Evolutionary conservation across 768 basidiomycete species (phyloP).

Genomic region (Lentinula raphanica): DNA sequence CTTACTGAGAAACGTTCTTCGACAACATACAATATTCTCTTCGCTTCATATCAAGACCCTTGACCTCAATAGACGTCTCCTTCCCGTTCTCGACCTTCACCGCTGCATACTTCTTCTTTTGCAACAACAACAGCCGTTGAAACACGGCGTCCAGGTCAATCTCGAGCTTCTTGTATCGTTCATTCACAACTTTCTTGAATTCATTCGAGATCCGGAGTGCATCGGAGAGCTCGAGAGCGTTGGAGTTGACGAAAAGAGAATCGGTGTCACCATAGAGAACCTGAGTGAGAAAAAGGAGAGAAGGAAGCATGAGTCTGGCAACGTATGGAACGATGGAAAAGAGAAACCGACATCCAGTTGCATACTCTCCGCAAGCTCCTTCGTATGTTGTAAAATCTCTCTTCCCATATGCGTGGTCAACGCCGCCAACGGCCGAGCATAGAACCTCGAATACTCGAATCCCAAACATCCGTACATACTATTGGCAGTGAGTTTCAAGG

Average conservation of each 20-base stretch:
- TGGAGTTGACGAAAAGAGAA: conserved; percentile 97
- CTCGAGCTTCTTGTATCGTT: conserved; percentile 90
- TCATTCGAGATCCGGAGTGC: conserved; percentile 87
- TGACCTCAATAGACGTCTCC: conserved; percentile 79
- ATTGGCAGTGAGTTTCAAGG: conserved; percentile 96
- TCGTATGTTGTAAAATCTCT: conserved; percentile 91
- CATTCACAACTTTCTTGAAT: conserved; percentile 96
- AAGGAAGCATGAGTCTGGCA: too few species aligned
- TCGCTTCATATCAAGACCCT: conserved; percentile 98
- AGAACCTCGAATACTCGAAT: conserved; percentile 95
- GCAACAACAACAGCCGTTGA: conserved; percentile 83
- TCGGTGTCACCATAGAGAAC: conserved; percentile 99
- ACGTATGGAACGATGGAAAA: not conserved
- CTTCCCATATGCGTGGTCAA: conserved; percentile 97
- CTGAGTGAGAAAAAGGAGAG: too few species aligned
- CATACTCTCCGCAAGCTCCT: conserved; percentile 86
- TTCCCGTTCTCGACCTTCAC: conserved; percentile 87
- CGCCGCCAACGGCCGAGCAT: conserved; percentile 93
- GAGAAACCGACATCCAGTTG: conserved; percentile 70
- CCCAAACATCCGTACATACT: conserved; percentile 99
- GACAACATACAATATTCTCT: conserved; percentile 91
- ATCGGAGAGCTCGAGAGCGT: conserved; percentile 80
- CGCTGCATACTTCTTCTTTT: conserved; percentile 99
- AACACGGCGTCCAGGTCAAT: conserved; percentile 96
- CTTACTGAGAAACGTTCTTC: conserved; percentile 89